A percentile compares a stretch with the other conserved stretches of the same genome.
Conservation (phyloP, 1,139 yeast species). For the Saccharomyces hybrid region DNA sequence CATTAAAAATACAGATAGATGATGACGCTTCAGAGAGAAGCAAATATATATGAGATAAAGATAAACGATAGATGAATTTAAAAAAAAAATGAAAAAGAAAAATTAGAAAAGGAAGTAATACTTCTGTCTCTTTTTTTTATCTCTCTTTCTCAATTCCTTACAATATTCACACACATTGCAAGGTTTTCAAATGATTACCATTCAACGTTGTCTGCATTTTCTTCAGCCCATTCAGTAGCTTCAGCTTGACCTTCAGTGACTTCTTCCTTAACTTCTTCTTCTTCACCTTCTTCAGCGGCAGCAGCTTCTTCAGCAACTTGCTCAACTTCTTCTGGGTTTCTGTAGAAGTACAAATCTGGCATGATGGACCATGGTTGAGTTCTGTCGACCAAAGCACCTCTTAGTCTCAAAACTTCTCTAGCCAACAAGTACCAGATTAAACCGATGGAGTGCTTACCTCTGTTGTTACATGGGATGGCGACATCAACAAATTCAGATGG, state of each 20-base stretch:
- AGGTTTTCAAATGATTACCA: slow-evolving; percentile 25
- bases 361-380: slow-evolving; percentile 94
- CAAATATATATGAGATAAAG: slow-evolving; percentile 1
- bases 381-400: slow-evolving; percentile 97
- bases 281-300: slow-evolving; percentile 54
- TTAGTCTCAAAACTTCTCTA: slow-evolving; percentile 98
- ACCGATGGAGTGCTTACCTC: slow-evolving; percentile 99
- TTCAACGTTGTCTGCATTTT: slow-evolving; percentile 41
- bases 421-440: slow-evolving; percentile 99
- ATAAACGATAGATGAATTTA: background rate
- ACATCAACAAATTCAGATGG: slow-evolving; percentile 98
- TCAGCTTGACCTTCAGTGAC: slow-evolving; percentile 47
- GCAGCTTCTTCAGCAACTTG: slow-evolving; percentile 65
- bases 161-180: background rate
- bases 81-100: background rate
- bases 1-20: slow-evolving; percentile 1
- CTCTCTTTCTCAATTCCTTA: background rate
- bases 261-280: slow-evolving; percentile 59
- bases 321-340: slow-evolving; percentile 99
- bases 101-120: background rate
- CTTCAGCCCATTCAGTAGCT: slow-evolving; percentile 71
- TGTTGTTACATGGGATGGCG: slow-evolving; percentile 99
- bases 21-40: slow-evolving; percentile 1
- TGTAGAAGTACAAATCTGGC: slow-evolving; percentile 99
- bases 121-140: background rate